Base-by-base conservation (phyloP, 1,139 yeast genomes). In the Debaryomycetaceae sp. region DNA sequence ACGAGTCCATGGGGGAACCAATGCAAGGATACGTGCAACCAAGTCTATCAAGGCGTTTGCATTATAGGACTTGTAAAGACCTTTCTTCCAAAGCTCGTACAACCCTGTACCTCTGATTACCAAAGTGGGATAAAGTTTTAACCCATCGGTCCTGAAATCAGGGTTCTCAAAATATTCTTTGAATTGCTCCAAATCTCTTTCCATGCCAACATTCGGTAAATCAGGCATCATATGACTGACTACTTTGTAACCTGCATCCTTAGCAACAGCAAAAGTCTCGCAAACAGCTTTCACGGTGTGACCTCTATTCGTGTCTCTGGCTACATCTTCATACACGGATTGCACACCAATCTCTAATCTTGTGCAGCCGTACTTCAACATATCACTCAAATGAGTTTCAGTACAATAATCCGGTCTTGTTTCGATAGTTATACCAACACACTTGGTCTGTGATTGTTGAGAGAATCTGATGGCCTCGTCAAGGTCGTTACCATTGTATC, bases 201-300 rank as follows among this genome's bases (percentile, higher is more conserved):
- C 98, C 96, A 91, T 87, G 13, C 98, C 98, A 40, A 92, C 97
- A 56, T 92, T 92, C 15, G 99, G 99, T 53, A 92, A 73, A 71
- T 92, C 98, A 15, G 99, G 99, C 99, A 92, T 92, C 99, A 92
- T 92, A 67, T 92, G 99, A 49, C 95, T 83, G 24, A 92, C 98
- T 40, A 92, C 95, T 64, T 92, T 92, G 66, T 91, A 92, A 5
- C 99, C 99, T 0, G 98, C 95, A 64, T 92, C 99, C 61, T 92
- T 92, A 17, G 98, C 96, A 35, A 87, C 81, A 1, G 89, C 89
- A 69, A 92, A 92, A 0, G 98, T 92, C 58, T 92, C 95, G 64
- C 96, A 87, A 2, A 92, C 99, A 2, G 98, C 81, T 60, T 84
- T 85, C 31, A 92, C 98, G 0, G 99, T 92, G 59, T 92, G 99